Base-by-base conservation (phyloP, 1,139 yeast species). In the Sugiyamaella xylanicola region DNA sequence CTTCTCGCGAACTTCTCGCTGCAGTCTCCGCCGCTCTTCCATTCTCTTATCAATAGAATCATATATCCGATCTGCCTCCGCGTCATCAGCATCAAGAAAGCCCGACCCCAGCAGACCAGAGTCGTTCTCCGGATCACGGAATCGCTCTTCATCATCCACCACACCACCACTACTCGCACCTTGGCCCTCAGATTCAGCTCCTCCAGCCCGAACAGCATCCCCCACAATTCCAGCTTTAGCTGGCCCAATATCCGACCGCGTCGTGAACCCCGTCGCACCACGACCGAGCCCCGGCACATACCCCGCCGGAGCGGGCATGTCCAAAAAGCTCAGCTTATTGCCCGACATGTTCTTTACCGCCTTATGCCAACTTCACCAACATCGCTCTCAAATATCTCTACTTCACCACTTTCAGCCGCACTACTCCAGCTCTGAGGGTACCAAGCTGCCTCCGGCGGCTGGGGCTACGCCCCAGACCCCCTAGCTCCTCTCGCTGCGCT, bases 231-330 rank as follows among this genome's bases (percentile, higher is more conserved):
- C 74, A 44, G 70, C 72, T 21, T 74, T 77, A 7, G 77, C 75
- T 17, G 54, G 54, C 0, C 86, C 87, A n/a, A 86, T 73, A 62
- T 87, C 95, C 1, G 93, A 87, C 58, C 90, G 80, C 0, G 96
- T 88, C 0, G 93, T 84, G 70, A 92, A 92, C 1, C 98, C 98
- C 0, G 89, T 82, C 1, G 98, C 99, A 16, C 99, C 99, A 67
- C 99, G 77, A 0, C 98, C 99, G 7, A 91, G 74, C 32, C 99
- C 99, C 1, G 98, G 87, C 40, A 91, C 81, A 68, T 93, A 93
- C 4, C 96, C 96, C 2, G 86, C 82, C 0, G 99, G 99, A 0
- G 98, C 86, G 60, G 86, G 84, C 74, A 87, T 91, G 65, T 87
- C 92, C 55, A 93, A 77, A 71, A 93, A 93, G 35, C 57, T 54